Evolutionary conservation across 2,329 filamentous ascomycete species (phyloP).

Genomic region (Cyphellophora attinorum): DNA sequence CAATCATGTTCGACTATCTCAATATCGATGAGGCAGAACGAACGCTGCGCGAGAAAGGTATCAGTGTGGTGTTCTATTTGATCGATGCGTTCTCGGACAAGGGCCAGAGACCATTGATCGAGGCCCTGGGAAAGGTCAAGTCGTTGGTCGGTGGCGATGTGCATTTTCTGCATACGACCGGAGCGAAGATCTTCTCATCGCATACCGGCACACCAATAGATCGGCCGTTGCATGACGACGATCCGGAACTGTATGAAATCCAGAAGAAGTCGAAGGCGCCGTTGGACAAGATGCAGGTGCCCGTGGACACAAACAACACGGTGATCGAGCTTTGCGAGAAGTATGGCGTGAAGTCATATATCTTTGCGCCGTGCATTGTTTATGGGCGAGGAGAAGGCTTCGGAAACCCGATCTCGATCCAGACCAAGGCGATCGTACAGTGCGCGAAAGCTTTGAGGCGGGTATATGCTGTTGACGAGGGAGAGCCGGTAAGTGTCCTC

Average conservation of each 20-base stretch:
- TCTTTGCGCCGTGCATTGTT: conserved; percentile 47
- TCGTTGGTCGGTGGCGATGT: conserved; percentile 29
- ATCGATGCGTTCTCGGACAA: conserved; percentile 29
- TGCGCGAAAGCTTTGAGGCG: conserved; percentile 31
- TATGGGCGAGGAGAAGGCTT: conserved; percentile 43
- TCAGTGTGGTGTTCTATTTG: conserved; percentile 40
- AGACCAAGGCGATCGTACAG: conserved; percentile 39
- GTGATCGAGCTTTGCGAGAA: conserved; percentile 35
- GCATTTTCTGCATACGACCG: conserved; percentile 42
- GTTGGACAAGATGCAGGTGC: conserved; percentile 21
- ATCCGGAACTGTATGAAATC: conserved; percentile 33
- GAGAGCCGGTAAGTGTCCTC: conserved; percentile 23
- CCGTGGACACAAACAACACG: conserved; percentile 30
- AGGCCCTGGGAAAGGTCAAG: conserved; percentile 37
- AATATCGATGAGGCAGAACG: conserved; percentile 26
- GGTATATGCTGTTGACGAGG: conserved; percentile 35
- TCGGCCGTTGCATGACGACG: conserved; percentile 32
- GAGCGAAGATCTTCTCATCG: conserved; percentile 44
- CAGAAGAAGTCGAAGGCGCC: conserved; percentile 28
- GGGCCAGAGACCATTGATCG: conserved; percentile 32
- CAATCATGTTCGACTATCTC: conserved; percentile 30
- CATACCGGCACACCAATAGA: conserved; percentile 36
- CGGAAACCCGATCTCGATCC: conserved; percentile 42
- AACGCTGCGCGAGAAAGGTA: conserved; percentile 31
- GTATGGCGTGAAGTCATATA: conserved; percentile 38